Conservation (phyloP, 345 rosid species). For the Eucalyptus shirleyi region DNA sequence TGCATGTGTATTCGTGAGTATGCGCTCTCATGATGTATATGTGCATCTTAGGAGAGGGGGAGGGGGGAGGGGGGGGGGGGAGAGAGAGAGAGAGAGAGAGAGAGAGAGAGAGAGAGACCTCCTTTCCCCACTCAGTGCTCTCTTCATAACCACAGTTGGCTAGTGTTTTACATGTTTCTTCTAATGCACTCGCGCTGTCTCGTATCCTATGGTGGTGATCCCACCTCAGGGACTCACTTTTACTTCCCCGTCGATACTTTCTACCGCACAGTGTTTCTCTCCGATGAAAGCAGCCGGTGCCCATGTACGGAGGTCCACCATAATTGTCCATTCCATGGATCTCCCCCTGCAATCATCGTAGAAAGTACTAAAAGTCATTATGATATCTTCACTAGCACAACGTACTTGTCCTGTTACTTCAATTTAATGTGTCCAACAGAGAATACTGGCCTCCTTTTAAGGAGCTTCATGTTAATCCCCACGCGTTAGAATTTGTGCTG, state of each 20-base stretch:
- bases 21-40: too few species aligned
- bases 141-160: conserved; percentile 11
- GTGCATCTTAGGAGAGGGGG: background rate
- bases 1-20: too few species aligned
- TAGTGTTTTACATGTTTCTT: conserved; percentile 5
- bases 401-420: background rate
- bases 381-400: background rate
- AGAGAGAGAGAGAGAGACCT: background rate
- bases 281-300: conserved; percentile 23
- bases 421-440: background rate
- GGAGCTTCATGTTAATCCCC: background rate
- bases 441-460: background rate
- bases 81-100: too few species aligned
- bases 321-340: conserved; percentile 2
- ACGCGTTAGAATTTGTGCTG: background rate
- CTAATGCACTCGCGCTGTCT: background rate
- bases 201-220: background rate
- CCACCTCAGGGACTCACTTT: background rate
- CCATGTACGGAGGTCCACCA: conserved; percentile 10
- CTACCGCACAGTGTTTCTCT: conserved; percentile 11
- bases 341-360: conserved; percentile 1
- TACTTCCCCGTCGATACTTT: background rate
- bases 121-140: conserved; percentile 11
- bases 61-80: rapidly evolving
- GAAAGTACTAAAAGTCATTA: background rate